Conservation (phyloP, 2,329 filamentous ascomycete genomes). For the Albifimbria verrucaria region DNA sequence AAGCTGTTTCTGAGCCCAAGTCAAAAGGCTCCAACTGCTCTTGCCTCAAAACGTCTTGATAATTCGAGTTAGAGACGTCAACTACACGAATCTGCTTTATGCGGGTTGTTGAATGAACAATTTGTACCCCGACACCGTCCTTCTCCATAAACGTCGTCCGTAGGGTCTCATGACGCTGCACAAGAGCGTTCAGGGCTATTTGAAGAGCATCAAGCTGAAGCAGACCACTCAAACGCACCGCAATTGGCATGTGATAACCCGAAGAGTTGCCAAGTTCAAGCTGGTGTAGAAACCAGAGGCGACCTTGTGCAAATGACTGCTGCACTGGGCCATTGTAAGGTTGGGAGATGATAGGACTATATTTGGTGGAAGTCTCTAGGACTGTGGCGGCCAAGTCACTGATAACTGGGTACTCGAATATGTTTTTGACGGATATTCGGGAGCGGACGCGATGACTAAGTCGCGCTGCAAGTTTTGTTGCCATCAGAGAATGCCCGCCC, state of each 20-base stretch:
- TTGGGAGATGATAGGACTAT: neutral
- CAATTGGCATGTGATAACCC: constrained; percentile 8
- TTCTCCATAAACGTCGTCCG: constrained; percentile 7
- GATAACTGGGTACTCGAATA: neutral
- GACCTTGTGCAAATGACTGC: constrained; percentile 13
- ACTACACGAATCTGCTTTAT: neutral
- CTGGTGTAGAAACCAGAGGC: constrained; percentile 13
- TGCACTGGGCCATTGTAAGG: constrained; percentile 4
- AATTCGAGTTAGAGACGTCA: neutral
- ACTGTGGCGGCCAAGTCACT: neutral
- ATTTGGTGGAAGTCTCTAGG: neutral
- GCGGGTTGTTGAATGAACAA: neutral
- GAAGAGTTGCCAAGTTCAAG: constrained; percentile 3
- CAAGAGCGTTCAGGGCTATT: constrained; percentile 5
- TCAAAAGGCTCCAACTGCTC: constrained; percentile 5
- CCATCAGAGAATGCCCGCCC: neutral
- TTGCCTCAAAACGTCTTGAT: neutral
- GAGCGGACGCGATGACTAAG: neutral
- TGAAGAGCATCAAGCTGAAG: constrained; percentile 5
- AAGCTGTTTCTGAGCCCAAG: constrained; percentile 8
- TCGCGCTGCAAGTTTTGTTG: neutral
- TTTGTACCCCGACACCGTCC: constrained; percentile 5
- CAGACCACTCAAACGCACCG: constrained; percentile 4
- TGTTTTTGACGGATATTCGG: neutral
- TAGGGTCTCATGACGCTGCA: constrained; percentile 10